Conservation (phyloP, 2,329 filamentous ascomycete genomes). For the Lachnellula arida region DNA sequence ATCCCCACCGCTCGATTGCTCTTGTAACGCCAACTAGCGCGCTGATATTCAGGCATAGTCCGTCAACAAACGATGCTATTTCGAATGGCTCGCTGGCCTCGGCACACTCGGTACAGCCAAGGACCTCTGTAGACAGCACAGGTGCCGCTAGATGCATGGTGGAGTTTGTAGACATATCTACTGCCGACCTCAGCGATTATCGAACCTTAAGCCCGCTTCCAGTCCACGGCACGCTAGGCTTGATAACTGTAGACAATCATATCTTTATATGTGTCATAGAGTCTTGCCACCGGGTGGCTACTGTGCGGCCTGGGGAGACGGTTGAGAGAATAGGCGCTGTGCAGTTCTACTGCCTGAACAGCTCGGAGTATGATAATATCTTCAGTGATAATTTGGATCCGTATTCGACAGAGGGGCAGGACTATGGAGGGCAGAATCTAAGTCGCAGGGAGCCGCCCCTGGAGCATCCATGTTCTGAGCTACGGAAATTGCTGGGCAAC, state of each 20-base stretch:
- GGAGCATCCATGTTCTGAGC: slow-evolving; percentile 83
- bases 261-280: slow-evolving; percentile 91
- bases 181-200: slow-evolving; percentile 69
- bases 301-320: slow-evolving; percentile 79
- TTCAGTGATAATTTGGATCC: slow-evolving; percentile 43
- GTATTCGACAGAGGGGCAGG: slow-evolving; percentile 24
- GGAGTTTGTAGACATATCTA: slow-evolving; percentile 66
- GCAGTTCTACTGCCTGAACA: slow-evolving; percentile 90
- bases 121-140: slow-evolving; percentile 28
- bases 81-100: slow-evolving; percentile 56
- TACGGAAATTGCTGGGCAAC: slow-evolving; percentile 88
- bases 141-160: slow-evolving; percentile 63
- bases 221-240: slow-evolving; percentile 79
- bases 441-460: slow-evolving; percentile 60
- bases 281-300: slow-evolving; percentile 71
- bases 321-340: slow-evolving; percentile 83
- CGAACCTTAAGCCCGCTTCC: slow-evolving; percentile 67
- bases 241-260: slow-evolving; percentile 79
- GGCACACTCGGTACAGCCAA: slow-evolving; percentile 42
- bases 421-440: slow-evolving; percentile 47
- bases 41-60: slow-evolving; percentile 77
- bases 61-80: slow-evolving; percentile 55
- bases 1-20: slow-evolving; percentile 81
- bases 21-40: slow-evolving; percentile 75
- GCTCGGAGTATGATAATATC: slow-evolving; percentile 78